A percentile compares a stretch with the other conserved stretches of the same genome.
These are phyloP conservation scores for Ensete ventricosum DNA, from an alignment of 176 grass and related monocot species.

Conservation along the genomic window DNA sequence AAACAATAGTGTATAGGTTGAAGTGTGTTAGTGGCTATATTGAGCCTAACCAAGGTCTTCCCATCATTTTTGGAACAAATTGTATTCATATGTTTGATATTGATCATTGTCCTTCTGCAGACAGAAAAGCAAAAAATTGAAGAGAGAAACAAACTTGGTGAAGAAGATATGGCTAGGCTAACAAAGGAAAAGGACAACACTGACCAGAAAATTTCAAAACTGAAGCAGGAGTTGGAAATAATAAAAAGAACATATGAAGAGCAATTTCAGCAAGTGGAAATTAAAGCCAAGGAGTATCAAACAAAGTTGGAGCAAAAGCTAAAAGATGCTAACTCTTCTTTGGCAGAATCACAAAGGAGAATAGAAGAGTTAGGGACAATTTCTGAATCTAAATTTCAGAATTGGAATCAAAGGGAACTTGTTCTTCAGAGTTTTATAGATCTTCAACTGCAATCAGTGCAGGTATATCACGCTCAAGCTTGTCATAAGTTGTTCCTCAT, in stretches of 20 bases:
- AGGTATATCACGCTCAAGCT: slow-evolving; percentile 32
- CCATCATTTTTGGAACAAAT: neutral
- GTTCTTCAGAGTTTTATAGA: slow-evolving; percentile 25
- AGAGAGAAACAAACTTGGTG: slow-evolving; percentile 11
- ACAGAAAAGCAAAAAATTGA: slow-evolving; percentile 26
- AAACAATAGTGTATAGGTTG: no score
- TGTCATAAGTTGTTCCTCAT: slow-evolving; percentile 5
- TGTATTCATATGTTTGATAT: no score
- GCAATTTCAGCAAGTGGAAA: slow-evolving; percentile 4
- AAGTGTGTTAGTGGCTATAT: no score
- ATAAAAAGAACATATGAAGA: slow-evolving; percentile 5
- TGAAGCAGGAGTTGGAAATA: slow-evolving; percentile 7
- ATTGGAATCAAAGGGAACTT: slow-evolving; percentile 30
- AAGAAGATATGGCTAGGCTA: slow-evolving; percentile 9
- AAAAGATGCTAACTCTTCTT: slow-evolving; percentile 32
- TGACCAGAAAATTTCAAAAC: slow-evolving; percentile 12
- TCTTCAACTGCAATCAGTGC: slow-evolving; percentile 34
- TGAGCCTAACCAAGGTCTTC: no score
- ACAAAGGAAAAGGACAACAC: slow-evolving; percentile 14
- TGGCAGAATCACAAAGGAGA: slow-evolving; percentile 38
- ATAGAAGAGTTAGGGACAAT: slow-evolving; percentile 31
- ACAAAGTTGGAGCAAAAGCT: slow-evolving; percentile 27
- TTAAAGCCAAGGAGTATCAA: slow-evolving; percentile 6
- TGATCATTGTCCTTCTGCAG: neutral
- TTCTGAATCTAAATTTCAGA: slow-evolving; percentile 35